Conservation (phyloP, 306 rosid genomes). For the Prunus mume region DNA sequence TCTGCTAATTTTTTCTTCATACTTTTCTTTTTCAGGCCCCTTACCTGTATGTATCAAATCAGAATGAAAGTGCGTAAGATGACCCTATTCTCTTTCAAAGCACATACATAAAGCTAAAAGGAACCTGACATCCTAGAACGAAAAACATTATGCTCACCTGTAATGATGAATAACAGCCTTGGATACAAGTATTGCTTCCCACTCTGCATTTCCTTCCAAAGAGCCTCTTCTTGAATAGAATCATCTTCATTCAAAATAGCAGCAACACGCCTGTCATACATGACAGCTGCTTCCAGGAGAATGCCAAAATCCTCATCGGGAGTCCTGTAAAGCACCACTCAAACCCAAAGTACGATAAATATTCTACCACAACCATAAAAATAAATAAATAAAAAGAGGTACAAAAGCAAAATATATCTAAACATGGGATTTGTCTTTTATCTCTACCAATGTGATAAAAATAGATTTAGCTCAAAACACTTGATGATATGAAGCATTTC, state of each 20-base stretch:
- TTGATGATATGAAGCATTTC: background rate
- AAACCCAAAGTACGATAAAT: background rate
- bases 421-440: background rate
- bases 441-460: background rate
- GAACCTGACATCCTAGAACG: background rate
- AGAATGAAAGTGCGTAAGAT: constrained; percentile 8
- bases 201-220: constrained; percentile 67
- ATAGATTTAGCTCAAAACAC: background rate
- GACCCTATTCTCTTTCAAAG: background rate
- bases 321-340: constrained; percentile 52
- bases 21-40: constrained; percentile 87
- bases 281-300: constrained; percentile 95
- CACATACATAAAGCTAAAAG: background rate
- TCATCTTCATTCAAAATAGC: constrained; percentile 84
- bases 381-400: background rate
- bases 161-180: constrained; percentile 80
- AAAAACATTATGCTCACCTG: constrained; percentile 41
- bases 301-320: constrained; percentile 91
- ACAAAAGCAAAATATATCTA: background rate
- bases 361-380: background rate
- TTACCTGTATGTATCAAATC: constrained; percentile 49
- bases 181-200: constrained; percentile 76
- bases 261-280: constrained; percentile 98
- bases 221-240: constrained; percentile 63
- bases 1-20: constrained; percentile 75